phyloP scores from a whole-genome alignment of 306 rosid species.

The Dicorynia guianensis region DNA sequence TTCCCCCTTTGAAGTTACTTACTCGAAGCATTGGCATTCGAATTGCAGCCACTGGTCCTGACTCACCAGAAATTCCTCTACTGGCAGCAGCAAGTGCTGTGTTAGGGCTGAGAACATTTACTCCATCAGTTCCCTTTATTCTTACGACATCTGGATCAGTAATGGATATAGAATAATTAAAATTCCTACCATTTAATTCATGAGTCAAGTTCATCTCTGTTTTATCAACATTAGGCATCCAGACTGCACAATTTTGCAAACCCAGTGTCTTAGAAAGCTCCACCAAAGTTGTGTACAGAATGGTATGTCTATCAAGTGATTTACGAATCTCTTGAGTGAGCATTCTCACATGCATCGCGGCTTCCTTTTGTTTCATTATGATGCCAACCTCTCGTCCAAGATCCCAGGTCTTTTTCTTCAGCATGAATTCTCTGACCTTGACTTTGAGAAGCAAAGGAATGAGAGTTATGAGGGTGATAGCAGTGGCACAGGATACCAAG shows the following conservation, averaged over 20 bases:
- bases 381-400: slow-evolving; percentile 84
- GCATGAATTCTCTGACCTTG: slow-evolving; percentile 85
- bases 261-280: slow-evolving; percentile 81
- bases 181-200: slow-evolving; percentile 66
- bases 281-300: slow-evolving; percentile 75
- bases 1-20: slow-evolving; percentile 80
- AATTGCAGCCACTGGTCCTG: slow-evolving; percentile 87
- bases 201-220: slow-evolving; percentile 79
- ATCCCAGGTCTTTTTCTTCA: slow-evolving; percentile 87
- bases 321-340: slow-evolving; percentile 94
- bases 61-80: slow-evolving; percentile 56
- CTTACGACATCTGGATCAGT: slow-evolving; percentile 62
- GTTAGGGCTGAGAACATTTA: slow-evolving; percentile 54
- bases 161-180: slow-evolving; percentile 55
- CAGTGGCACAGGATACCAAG: slow-evolving; percentile 82
- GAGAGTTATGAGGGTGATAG: slow-evolving; percentile 78
- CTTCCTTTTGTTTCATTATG: slow-evolving; percentile 74
- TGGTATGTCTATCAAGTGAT: slow-evolving; percentile 78
- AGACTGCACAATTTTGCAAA: slow-evolving; percentile 88
- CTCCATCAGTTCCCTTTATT: slow-evolving; percentile 61
- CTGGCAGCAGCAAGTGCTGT: slow-evolving; percentile 70
- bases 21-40: slow-evolving; percentile 94
- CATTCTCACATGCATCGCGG: slow-evolving; percentile 83
- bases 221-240: slow-evolving; percentile 86
- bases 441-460: slow-evolving; percentile 90